These are phyloP conservation scores for Talaromyces proteolyticus DNA, from an alignment of 495 filamentous ascomycete species.

Conservation along the genomic window DNA sequence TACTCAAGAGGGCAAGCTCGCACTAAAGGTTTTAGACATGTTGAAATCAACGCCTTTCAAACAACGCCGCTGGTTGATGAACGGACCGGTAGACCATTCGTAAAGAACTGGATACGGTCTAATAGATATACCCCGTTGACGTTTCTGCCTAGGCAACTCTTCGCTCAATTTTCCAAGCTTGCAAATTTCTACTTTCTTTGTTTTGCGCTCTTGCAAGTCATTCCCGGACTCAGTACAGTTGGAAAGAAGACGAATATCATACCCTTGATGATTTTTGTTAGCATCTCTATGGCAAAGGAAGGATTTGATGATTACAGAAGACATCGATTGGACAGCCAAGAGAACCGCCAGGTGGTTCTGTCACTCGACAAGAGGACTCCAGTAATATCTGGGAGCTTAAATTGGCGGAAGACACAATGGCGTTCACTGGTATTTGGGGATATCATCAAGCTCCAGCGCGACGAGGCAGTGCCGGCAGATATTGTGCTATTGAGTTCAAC, in stretches of 20 bases:
- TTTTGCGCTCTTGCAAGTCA: conserved; percentile 82
- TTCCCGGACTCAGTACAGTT: conserved; percentile 84
- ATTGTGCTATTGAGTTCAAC: conserved; percentile 70
- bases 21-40: conserved; percentile 60
- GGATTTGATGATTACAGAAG: conserved; percentile 85
- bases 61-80: conserved; percentile 65
- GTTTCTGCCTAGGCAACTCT: conserved; percentile 82
- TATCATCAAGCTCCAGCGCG: conserved; percentile 67
- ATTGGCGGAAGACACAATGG: conserved; percentile 71
- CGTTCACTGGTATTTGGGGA: conserved; percentile 77
- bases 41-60: conserved; percentile 54
- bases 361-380: conserved; percentile 22
- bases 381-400: conserved; percentile 11
- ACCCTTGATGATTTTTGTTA: conserved; percentile 79
- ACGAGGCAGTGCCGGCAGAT: conserved; percentile 81
- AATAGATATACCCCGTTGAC: conserved; percentile 86
- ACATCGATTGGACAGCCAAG: conserved; percentile 78
- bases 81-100: conserved; percentile 65
- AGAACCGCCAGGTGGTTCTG: conserved; percentile 62
- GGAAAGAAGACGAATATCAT: conserved; percentile 83
- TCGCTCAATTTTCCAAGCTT: conserved; percentile 85
- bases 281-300: conserved; percentile 83
- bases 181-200: conserved; percentile 91
- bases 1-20: conserved; percentile 43
- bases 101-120: conserved; percentile 79